Evolutionary conservation across 331 rosid genomes (phyloP).

Genomic region (Dryas integrifolia): DNA sequence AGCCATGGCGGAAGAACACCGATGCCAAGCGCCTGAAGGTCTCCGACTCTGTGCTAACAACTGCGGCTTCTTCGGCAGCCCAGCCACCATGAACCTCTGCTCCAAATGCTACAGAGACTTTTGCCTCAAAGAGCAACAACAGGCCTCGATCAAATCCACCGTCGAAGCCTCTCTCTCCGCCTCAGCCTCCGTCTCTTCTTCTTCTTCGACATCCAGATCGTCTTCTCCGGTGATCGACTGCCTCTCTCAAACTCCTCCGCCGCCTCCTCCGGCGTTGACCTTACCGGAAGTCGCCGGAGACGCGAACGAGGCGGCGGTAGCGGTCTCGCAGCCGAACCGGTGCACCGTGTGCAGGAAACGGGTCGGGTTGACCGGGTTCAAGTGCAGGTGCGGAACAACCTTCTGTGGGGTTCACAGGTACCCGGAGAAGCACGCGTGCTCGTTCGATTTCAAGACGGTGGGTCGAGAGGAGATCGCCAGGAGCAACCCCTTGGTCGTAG

Average conservation of each 20-base stretch:
- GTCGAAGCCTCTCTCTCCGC: slow-evolving; percentile 55
- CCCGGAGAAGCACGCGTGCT: slow-evolving; percentile 84
- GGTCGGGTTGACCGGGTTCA: slow-evolving; percentile 77
- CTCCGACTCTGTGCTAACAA: slow-evolving; percentile 75
- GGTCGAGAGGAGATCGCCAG: slow-evolving; percentile 83
- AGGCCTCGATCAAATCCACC: slow-evolving; percentile 63
- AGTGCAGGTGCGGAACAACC: slow-evolving; percentile 74
- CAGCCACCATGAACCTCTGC: slow-evolving; percentile 80
- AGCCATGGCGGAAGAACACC: slow-evolving; percentile 75
- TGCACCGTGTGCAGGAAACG: slow-evolving; percentile 68
- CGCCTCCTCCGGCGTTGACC: slow-evolving; percentile 32
- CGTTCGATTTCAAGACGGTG: slow-evolving; percentile 66
- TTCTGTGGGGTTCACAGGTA: slow-evolving; percentile 86
- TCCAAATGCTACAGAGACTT: slow-evolving; percentile 68
- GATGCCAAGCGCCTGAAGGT: slow-evolving; percentile 68
- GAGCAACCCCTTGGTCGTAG: slow-evolving; percentile 77
- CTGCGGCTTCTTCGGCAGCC: slow-evolving; percentile 82
- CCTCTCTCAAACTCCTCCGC: slow-evolving; percentile 23
- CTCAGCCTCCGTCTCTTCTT: not conserved
- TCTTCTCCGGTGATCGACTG: slow-evolving; percentile 21
- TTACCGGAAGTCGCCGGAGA: slow-evolving; percentile 28
- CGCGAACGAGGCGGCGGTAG: not conserved
- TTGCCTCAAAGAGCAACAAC: slow-evolving; percentile 51
- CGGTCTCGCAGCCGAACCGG: slow-evolving; percentile 44
- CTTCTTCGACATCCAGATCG: not conserved